phyloP scores from a whole-genome alignment of 108 stramenopile species.

The Nannochloropsis oceanica region DNA sequence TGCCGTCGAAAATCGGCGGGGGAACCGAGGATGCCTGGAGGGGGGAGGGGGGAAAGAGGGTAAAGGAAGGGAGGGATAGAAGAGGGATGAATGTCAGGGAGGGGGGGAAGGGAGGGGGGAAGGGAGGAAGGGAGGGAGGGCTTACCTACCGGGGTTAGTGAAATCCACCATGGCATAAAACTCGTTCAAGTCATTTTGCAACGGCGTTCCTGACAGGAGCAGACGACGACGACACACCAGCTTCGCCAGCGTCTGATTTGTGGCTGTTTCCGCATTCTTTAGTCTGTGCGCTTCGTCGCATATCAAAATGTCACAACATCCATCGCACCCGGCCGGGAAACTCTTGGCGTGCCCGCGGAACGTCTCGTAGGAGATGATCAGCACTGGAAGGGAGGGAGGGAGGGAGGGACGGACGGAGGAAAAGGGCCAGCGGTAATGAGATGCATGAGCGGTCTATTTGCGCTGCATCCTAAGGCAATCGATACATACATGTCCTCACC shows the following conservation, averaged over 20 bases:
- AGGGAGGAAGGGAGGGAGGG: no score
- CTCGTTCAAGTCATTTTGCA: slow-evolving; percentile 93
- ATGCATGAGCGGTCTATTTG: no score
- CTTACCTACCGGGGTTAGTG: slow-evolving; percentile 48
- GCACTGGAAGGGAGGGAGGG: slow-evolving; percentile 30
- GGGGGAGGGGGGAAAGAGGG: no score
- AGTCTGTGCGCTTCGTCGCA: slow-evolving; percentile 97
- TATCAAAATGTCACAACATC: slow-evolving; percentile 71
- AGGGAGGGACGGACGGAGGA: no score
- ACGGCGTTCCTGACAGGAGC: slow-evolving; percentile 82
- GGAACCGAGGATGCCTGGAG: slow-evolving; percentile 54
- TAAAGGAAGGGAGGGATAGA: background rate
- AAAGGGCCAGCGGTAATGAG: no score
- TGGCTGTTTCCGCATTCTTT: slow-evolving; percentile 92
- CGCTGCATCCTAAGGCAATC: no score
- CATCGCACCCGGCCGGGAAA: slow-evolving; percentile 33
- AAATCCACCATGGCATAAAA: slow-evolving; percentile 92
- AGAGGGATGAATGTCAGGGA: no score
- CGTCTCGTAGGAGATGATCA: slow-evolving; percentile 85
- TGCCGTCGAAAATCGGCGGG: slow-evolving; percentile 64
- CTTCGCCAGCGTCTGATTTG: slow-evolving; percentile 52
- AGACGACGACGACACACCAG: slow-evolving; percentile 72
- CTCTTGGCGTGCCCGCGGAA: slow-evolving; percentile 73
- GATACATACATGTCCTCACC: no score
- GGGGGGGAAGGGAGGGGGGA: no score